Evolutionary conservation across 1,139 yeast genomes (phyloP), one percentile per base, ranked within the genome.

Genomic region (Protomyces arabidopsidicola): DNA sequence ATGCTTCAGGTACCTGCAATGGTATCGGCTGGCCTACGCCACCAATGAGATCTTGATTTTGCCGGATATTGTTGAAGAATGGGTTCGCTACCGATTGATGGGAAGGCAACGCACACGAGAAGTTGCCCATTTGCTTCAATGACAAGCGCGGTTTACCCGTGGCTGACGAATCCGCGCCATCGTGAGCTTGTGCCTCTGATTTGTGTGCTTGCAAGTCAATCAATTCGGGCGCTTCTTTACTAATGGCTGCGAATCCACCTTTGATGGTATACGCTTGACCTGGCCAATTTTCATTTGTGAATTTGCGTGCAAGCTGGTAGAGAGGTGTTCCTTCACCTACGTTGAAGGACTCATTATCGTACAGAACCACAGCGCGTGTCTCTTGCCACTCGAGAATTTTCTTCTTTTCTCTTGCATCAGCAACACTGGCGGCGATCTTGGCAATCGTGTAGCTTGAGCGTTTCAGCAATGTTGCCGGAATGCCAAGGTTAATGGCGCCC

Each of bases 401-500:
- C 20, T 14, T 31, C n/a, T 52, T 48, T 38, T 65, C 60, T 12
- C 52, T 16, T 1, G 24, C 39, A 39, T 34, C 45, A 6, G 39
- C 22, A 34, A 55, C 24, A n/a, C 18, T 39, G 6, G 51, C 60
- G 6, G 56, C 52, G 10, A 60, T 48, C 27, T 55, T 64, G 69
- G 42, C 65, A 68, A 45, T 76, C 75, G 67, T 78, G 71, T 86
- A 88, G 65, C 82, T 84, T 45, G 82, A 78, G 67, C 96, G 80
- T 71, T 86, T 86, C 68, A 89, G 75, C 56, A 89, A 77, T 0
- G 96, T 88, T 20, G 93, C 84, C 1, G 96, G 96, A 27, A 88
- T 76, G 71, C 91, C 86, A 42, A 88, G 80, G 71, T 87, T 87
- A 53, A 86, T 76, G 1, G 96, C 81, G 55, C 79, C 75, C n/a